Evolutionary conservation across 2,329 filamentous ascomycete genomes (phyloP).

Genomic region (Pezicula radicicola): DNA sequence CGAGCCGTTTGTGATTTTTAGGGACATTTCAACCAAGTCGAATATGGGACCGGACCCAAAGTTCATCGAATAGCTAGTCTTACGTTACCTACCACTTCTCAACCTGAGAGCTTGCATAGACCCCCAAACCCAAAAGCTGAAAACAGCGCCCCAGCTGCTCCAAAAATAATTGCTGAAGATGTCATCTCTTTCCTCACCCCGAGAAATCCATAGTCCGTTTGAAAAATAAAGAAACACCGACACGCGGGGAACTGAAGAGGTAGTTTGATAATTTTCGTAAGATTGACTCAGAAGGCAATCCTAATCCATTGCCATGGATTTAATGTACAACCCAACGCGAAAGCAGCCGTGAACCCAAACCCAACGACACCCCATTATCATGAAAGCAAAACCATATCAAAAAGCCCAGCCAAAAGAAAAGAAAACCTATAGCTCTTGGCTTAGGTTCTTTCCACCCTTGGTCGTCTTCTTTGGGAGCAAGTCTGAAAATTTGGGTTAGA

Average conservation of each 20-base stretch:
- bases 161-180: too few species aligned
- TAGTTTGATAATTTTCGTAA: constrained; percentile 26
- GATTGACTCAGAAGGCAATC: constrained; percentile 31
- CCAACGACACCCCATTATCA: constrained; percentile 74
- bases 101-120: too few species aligned
- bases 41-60: too few species aligned
- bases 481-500: constrained; percentile 55
- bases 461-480: constrained; percentile 98
- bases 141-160: too few species aligned
- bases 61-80: too few species aligned
- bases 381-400: constrained; percentile 51
- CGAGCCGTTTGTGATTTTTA: too few species aligned
- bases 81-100: too few species aligned
- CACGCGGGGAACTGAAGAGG: constrained; percentile 1
- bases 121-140: too few species aligned
- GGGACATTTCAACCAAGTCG: too few species aligned
- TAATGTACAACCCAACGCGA: constrained; percentile 69
- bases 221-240: too few species aligned
- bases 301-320: constrained; percentile 53
- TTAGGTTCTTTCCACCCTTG: constrained; percentile 88
- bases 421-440: constrained; percentile 84
- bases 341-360: constrained; percentile 72
- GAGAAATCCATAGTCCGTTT: not conserved
- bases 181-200: too few species aligned
- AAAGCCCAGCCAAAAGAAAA: constrained; percentile 55